A percentile compares a stretch with the other conserved stretches of the same genome.
Evolutionary conservation across 169 alveolate species (phyloP).

Genomic region (Cryptosporidium sp.): DNA sequence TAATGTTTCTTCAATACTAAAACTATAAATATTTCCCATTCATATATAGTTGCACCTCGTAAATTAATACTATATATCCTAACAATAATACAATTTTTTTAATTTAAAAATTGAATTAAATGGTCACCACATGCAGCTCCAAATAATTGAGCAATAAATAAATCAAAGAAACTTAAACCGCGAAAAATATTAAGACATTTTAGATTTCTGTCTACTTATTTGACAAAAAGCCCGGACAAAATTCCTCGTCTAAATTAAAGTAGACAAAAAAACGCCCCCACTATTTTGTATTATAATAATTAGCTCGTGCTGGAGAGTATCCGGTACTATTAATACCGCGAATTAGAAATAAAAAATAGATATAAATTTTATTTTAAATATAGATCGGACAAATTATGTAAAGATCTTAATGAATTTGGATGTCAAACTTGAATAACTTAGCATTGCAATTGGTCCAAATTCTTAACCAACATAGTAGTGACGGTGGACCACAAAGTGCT

Average conservation of each 20-base stretch:
- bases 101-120: too few relatives aligned
- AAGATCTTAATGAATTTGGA: conserved; percentile 72
- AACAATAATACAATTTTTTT: background rate
- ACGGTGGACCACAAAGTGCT: conserved; percentile 47
- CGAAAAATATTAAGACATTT: conserved; percentile 35
- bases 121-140: background rate
- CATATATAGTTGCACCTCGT: too few relatives aligned
- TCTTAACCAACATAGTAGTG: conserved; percentile 50
- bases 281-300: conserved; percentile 30
- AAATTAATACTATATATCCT: too few relatives aligned
- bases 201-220: conserved; percentile 56
- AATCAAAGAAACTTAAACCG: conserved; percentile 5
- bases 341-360: conserved; percentile 65
- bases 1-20: too few relatives aligned
- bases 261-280: conserved; percentile 74
- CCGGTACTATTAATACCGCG: conserved; percentile 76
- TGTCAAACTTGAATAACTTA: conserved; percentile 73
- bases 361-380: conserved; percentile 56
- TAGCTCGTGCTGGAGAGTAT: conserved; percentile 76
- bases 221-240: conserved; percentile 49
- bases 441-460: conserved; percentile 75
- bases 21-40: too few relatives aligned
- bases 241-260: conserved; percentile 71
- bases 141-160: background rate
- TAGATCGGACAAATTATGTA: conserved; percentile 72